Evolutionary conservation across 345 rosid genomes (phyloP), one percentile per base, ranked within the genome.

Genomic region (Kandelia obovata): DNA sequence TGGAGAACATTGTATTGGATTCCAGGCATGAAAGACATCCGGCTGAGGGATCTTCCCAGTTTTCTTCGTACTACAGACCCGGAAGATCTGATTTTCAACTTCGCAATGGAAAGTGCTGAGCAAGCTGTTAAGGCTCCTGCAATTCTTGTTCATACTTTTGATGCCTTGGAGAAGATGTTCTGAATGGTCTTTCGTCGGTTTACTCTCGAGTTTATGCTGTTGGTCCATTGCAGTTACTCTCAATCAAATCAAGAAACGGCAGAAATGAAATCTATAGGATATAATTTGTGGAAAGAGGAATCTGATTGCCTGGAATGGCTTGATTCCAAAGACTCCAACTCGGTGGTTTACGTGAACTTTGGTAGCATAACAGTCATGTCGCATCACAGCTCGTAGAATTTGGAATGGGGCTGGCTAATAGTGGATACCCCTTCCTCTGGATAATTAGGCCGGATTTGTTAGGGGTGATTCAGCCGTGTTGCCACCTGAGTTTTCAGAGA

Each of bases 251-350:
- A 56, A 56, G 31, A 56, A 1, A n/a, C 19, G 28, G 31, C 31
- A 23, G 28, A 34, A 10, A 10, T 32, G 66, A 43, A 43, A 26
- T 25, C 53, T 37, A 43, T 62, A 10, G 66, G 66, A 15, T 63
- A 46, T 46, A 63, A 25, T 63, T 30, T 63, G 7, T 63, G 66
- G 66, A 46, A 23, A 63, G 66, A 63, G 16, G 66, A 63, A 15
- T 6, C 31, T 46, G 16, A 26, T 19, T 63, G 66, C 43, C 66
- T 46, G 11, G 52, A 63, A 27, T 63, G 66, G 66, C 66, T 63
- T 6, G 53, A 63, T 6, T 37, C 66, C 58, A 55, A 13, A 16
- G 6, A 10, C 7, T 6, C 17, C 15, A 51, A 30, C 21, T 51
- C 68, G 20, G 68, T 47, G 6, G 5, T 65, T 21, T 65, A 65